Evolutionary conservation across 441 rosid species (phyloP).

Genomic region (Iberis amara): DNA sequence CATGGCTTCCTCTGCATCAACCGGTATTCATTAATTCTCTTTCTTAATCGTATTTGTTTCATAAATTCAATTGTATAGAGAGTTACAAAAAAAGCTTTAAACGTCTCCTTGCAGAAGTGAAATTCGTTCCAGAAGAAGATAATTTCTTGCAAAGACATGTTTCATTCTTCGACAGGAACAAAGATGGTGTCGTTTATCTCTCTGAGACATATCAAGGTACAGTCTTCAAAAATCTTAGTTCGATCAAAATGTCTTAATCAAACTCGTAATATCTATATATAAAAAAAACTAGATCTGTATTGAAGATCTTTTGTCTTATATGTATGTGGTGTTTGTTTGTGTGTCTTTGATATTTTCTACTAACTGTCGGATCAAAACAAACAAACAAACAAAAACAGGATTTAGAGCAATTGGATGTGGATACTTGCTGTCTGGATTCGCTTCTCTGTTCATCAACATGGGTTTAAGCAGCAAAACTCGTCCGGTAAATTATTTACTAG

Average conservation of each 20-base stretch:
- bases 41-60: neutral
- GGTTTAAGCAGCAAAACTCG: slow-evolving; percentile 75
- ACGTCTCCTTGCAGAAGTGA: slow-evolving; percentile 16
- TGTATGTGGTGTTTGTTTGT: slow-evolving; percentile 13
- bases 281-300: neutral
- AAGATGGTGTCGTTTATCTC: slow-evolving; percentile 73
- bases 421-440: slow-evolving; percentile 35
- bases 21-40: slow-evolving; percentile 15
- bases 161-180: slow-evolving; percentile 72
- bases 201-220: slow-evolving; percentile 76
- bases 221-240: neutral
- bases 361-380: neutral
- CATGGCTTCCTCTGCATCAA: slow-evolving; percentile 26
- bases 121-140: slow-evolving; percentile 40
- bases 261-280: neutral
- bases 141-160: slow-evolving; percentile 64
- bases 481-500: slow-evolving; percentile 36
- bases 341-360: neutral
- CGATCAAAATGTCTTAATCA: slow-evolving; percentile 11
- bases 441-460: slow-evolving; percentile 51
- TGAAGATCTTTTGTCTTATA: neutral
- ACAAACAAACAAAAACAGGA: slow-evolving; percentile 39
- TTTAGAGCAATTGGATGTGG: slow-evolving; percentile 76
- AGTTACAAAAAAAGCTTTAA: neutral
- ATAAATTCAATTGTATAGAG: neutral